Conservation (phyloP, 345 rosid species). For the Aegle marmelos region DNA sequence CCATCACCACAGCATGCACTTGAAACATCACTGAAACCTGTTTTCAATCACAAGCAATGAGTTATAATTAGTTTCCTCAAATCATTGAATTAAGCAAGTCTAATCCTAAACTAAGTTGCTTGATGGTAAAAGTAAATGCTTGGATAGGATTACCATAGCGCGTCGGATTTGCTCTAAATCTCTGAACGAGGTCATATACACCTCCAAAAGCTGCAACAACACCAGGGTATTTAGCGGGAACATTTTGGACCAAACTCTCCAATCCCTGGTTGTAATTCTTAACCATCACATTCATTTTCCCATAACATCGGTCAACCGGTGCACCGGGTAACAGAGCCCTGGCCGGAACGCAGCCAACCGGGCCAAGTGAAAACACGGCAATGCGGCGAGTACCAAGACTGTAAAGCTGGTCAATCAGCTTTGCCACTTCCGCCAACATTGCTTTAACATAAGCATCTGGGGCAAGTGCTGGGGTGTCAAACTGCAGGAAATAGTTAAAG, state of each 20-base stretch:
- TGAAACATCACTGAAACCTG: constrained; percentile 46
- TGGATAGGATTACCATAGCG: constrained; percentile 38
- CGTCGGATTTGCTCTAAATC: constrained; percentile 38
- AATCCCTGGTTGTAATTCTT: constrained; percentile 43
- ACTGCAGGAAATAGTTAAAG: constrained; percentile 44
- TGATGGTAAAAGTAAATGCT: too few relatives aligned
- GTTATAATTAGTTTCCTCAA: too few relatives aligned
- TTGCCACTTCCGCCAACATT: constrained; percentile 39
- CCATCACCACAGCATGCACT: constrained; percentile 63
- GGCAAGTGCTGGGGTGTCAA: constrained; percentile 25
- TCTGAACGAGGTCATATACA: constrained; percentile 43
- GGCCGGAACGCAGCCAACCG: constrained; percentile 62
- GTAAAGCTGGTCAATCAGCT: constrained; percentile 36
- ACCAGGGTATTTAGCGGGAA: constrained; percentile 38
- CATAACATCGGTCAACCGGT: constrained; percentile 42
- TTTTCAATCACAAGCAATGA: neutral
- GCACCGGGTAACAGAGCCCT: constrained; percentile 49
- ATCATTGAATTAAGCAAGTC: too few relatives aligned
- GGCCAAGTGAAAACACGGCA: constrained; percentile 53
- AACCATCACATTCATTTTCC: constrained; percentile 55
- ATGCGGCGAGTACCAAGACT: constrained; percentile 49
- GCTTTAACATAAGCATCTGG: constrained; percentile 42
- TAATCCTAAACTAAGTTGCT: too few relatives aligned
- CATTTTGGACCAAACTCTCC: constrained; percentile 37
- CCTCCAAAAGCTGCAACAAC: constrained; percentile 48